Base-by-base conservation (phyloP, 345 rosid genomes). In the Salix dunnii region DNA sequence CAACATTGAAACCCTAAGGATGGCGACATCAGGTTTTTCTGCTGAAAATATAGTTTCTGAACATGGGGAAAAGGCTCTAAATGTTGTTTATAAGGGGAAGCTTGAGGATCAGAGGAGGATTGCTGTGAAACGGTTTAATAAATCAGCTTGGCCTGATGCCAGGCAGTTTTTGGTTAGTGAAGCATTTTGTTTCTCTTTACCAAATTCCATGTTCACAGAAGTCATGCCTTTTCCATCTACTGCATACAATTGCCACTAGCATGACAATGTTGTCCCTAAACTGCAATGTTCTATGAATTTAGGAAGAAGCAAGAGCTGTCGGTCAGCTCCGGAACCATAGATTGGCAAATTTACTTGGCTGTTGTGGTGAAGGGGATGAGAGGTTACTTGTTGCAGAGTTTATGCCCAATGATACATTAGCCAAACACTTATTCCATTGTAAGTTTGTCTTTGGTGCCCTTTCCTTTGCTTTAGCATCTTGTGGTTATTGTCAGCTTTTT, bases 371-470 rank as follows among this genome's bases (percentile, higher is more conserved):
- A 81, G 86, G 86, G 42, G 86, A 85, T 7, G 88, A 85, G 81
- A 81, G 88, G 80, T 78, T 85, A 48, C 86, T 85, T 18, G 75
- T 85, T 68, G 76, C 88, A 23, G 88, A 85, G 73, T 85, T 78
- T 76, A 79, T 85, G 88, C 85, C 86, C 74, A 85, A 85, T 77
- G 88, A 85, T 33, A 83, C 88, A 38, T 73, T 85, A 76, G 86
- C 88, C 69, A 85, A 85, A 68, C 88, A 85, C 76, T 79, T 85
- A 67, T 85, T 85, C 76, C 88, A 85, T 75, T 85, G 88, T 85
- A 77, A 83, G 88, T 76, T 75, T 6, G 9, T 35, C 69, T 43
- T 6, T 79, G 14, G 42, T 61, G 63, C 38, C 49, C 27, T 33
- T 73, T 40, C 3, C 10, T 43, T 21, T 38, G 23, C 5, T 71